phyloP scores from a whole-genome alignment of 331 rosid species.

The Pyracantha coccinea region DNA sequence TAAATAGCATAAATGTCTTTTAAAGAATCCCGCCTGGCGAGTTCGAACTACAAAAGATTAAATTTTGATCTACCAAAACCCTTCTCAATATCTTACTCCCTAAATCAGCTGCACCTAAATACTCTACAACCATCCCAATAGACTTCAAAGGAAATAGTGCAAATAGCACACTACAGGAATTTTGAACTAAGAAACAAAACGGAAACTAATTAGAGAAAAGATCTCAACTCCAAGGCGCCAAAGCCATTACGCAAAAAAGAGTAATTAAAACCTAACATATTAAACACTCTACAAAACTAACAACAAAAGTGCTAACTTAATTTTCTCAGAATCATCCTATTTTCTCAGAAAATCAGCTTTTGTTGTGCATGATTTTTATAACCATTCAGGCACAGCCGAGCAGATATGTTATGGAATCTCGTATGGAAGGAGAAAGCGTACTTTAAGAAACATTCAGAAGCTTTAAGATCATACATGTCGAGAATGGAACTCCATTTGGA shows the following conservation, averaged over 20 bases:
- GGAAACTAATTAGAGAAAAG: conserved; percentile 32
- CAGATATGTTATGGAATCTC: conserved; percentile 52
- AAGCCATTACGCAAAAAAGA: no score
- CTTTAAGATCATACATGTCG: conserved; percentile 61
- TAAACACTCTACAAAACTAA: no score
- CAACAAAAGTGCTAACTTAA: no score
- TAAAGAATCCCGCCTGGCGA: conserved; percentile 18
- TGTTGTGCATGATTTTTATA: conserved; percentile 5
- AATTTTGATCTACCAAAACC: conserved; percentile 37
- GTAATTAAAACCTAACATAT: no score
- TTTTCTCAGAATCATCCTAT: no score
- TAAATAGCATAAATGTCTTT: conserved; percentile 31
- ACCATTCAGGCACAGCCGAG: conserved; percentile 55
- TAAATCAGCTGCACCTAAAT: conserved; percentile 69
- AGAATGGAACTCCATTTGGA: conserved; percentile 53
- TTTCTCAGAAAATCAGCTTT: background rate
- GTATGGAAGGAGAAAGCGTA: conserved; percentile 85
- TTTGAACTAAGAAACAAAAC: conserved; percentile 31
- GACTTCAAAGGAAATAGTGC: conserved; percentile 19
- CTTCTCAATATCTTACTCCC: conserved; percentile 30
- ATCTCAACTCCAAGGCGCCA: background rate
- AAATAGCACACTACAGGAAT: conserved; percentile 34
- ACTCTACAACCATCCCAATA: conserved; percentile 62
- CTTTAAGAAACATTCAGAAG: conserved; percentile 62
- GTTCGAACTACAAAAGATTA: conserved; percentile 34